Base-by-base conservation (phyloP, 202 grass and related monocot genomes). In the Tripidium arundinaceum region DNA sequence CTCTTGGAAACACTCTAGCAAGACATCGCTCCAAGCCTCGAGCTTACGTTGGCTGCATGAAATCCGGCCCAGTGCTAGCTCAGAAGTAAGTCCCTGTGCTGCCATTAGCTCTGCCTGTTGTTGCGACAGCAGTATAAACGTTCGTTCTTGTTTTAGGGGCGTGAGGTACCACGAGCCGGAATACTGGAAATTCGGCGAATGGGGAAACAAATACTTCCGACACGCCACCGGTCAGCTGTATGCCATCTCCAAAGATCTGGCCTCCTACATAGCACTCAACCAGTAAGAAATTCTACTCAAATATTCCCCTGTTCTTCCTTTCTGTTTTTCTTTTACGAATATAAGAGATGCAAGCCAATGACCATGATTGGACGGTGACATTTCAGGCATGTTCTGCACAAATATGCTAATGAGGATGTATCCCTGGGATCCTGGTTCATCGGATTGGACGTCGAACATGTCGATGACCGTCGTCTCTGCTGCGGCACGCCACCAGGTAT, bases 181-280 rank as follows among this genome's bases (percentile, higher is more conserved):
- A 42, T 93, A 97, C 39, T 97, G 93, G 90, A 97, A 97, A 85
- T 97, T 97, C 6, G 93, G 93, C 1, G 93, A 97, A 65, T 81
- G 78, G 70, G 93, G 93, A 21, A 97, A 97, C 65, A 97, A 93
- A 36, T 97, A 97, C 52, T 97, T 97, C 64, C 81, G 93, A 19
- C 93, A 97, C 33, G 93, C 93, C 2, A 93, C 75, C 1, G 88
- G 93, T 71, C 90, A 97, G 67, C 68, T 97, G 21, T 97, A 97
- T n/a, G 93, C 88, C 38, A 93, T 97, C 75, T 93, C 93, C 39
- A 97, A 97, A 37, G 93, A 93, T 83, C 89, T 97, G 66, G 93
- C 93, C 22, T 83, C 90, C 28, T 97, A 97, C 83, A 93, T 97
- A 78, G 86, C 93, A 25, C 92, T 97, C 60, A 97, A 97, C 74